Evolutionary conservation across 257 asterid genomes (phyloP).

Genomic region (Capsicum pubescens): DNA sequence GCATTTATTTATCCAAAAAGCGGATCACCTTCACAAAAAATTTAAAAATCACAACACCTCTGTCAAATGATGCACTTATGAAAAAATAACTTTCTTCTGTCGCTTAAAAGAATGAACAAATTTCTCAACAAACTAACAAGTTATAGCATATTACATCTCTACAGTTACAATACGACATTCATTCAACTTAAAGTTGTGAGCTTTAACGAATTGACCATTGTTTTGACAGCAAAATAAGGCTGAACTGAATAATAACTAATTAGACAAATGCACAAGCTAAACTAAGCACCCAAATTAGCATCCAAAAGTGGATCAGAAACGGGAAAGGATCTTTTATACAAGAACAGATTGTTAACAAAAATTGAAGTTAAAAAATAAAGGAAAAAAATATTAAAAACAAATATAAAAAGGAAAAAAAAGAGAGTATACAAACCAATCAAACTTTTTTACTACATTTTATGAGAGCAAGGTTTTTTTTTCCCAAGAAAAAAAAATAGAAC

Average conservation of each 20-base stretch:
- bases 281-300: not conserved
- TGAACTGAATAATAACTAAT: not conserved
- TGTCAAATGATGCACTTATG: not conserved
- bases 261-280: conserved; percentile 11
- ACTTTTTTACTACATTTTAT: not conserved
- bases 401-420: not conserved
- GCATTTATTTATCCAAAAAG: not conserved
- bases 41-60: not conserved
- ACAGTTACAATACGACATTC: not conserved
- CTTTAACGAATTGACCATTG: not conserved
- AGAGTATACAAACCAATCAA: not conserved
- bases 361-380: conserved; percentile 4
- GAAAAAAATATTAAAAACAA: not conserved
- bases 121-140: conserved; percentile 7
- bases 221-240: not conserved
- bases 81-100: not conserved
- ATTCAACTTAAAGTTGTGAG: conserved; percentile 3
- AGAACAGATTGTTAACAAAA: not conserved
- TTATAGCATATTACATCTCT: not conserved
- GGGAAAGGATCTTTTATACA: not conserved
- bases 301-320: not conserved
- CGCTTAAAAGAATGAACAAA: conserved; percentile 10
- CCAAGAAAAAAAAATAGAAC: not conserved
- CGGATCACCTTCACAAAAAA: not conserved
- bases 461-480: not conserved